phyloP scores from a whole-genome alignment of 257 asterid species.

The Nicotiana otophora region DNA sequence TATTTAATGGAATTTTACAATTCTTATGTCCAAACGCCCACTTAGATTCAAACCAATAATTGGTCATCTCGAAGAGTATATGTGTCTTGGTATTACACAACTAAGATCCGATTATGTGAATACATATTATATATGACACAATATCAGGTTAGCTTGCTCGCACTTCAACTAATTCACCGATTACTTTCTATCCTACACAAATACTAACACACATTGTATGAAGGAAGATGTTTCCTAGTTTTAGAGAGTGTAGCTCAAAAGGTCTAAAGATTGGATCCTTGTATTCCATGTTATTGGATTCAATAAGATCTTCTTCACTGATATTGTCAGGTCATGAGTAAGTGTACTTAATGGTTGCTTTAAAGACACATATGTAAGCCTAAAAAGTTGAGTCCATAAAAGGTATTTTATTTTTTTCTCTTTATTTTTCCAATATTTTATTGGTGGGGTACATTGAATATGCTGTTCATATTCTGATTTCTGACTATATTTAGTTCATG shows the following conservation, averaged over 20 bases:
- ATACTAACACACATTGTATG: not conserved
- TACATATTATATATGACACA: too few species aligned
- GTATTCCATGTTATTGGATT: not conserved
- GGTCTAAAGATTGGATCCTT: not conserved
- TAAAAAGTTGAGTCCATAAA: not conserved
- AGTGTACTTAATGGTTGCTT: not conserved
- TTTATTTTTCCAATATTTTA: not conserved
- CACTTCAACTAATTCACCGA: too few species aligned
- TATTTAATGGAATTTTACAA: too few species aligned
- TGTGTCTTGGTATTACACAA: not conserved
- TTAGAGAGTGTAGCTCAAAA: not conserved
- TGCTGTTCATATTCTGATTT: not conserved
- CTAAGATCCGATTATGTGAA: too few species aligned
- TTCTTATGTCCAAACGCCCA: too few species aligned
- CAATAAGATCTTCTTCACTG: not conserved
- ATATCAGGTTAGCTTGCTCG: not conserved
- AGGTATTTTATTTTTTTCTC: not conserved
- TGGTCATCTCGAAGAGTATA: not conserved
- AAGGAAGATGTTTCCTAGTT: too few species aligned
- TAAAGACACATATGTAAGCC: not conserved
- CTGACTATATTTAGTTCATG: too few species aligned
- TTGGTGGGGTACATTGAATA: not conserved
- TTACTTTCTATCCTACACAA: too few species aligned
- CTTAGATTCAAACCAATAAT: not conserved
- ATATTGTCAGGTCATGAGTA: not conserved